These are phyloP conservation scores for Mikania micrantha DNA, from an alignment of 129 eudicot species.

Conservation along the genomic window DNA sequence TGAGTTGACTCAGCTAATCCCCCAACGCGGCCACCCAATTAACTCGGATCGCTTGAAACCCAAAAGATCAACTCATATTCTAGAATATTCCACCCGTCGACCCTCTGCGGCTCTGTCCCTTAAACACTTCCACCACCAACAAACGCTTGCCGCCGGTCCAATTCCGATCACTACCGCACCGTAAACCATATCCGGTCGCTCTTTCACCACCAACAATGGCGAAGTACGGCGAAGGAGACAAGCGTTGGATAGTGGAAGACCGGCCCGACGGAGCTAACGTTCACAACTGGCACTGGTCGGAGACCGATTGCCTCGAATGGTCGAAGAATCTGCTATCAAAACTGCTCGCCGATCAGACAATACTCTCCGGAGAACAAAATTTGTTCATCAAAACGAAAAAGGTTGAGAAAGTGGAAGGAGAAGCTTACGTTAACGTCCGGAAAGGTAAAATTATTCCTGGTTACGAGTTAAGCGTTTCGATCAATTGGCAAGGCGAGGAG, in stretches of 20 bases:
- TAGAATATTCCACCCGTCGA: constrained; percentile 28
- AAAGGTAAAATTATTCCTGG: constrained; percentile 96
- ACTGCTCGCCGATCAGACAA: too few relatives aligned
- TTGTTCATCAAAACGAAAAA: constrained; percentile 43
- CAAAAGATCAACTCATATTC: constrained; percentile 18
- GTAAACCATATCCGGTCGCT: background rate
- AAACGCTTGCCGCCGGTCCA: constrained; percentile 8
- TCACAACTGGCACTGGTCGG: too few relatives aligned
- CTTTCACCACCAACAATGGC: constrained; percentile 45
- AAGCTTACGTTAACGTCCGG: constrained; percentile 84
- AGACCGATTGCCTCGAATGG: too few relatives aligned
- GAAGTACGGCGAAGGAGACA: constrained; percentile 89
- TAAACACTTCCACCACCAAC: too few relatives aligned
- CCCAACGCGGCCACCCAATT: background rate
- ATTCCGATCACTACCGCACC: background rate
- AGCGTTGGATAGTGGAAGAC: constrained; percentile 95
- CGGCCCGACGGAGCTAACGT: constrained; percentile 94
- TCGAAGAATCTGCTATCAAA: too few relatives aligned
- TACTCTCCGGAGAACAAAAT: constrained; percentile 63
- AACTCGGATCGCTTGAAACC: background rate
- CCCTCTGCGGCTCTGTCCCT: too few relatives aligned
- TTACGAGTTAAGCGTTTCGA: constrained; percentile 48
- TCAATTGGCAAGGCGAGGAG: constrained; percentile 68
- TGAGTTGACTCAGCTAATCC: background rate
- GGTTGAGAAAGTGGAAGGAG: constrained; percentile 72